Evolutionary conservation across 2,329 filamentous ascomycete species (phyloP), one percentile per base, ranked within the genome.

Genomic region (Hymenoscyphus repandus): DNA sequence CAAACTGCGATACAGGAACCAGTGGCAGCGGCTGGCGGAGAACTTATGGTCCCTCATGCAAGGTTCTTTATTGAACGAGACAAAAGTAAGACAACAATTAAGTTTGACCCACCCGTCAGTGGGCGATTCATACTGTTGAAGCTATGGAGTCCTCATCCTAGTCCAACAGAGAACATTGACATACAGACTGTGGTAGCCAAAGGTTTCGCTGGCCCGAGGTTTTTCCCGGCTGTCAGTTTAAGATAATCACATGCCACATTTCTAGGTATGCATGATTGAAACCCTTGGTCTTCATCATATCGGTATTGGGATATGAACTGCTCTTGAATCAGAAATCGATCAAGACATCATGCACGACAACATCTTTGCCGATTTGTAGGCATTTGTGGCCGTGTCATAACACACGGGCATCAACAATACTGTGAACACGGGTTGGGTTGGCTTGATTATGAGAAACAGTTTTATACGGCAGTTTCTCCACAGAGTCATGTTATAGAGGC

Each of bases 101-200:
- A 82, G 52, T 96, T 97, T 60, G 82, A 91, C 60, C 87, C 89
- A 50, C 85, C 87, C 0, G 79, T 93, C 53, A 89, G 88, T 10
- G 88, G 88, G 5, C 80, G 88, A 50, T 95, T 87, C 66, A 86
- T 97, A 47, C 70, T 96, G 38, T 74, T 97, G 56, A 96, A 96
- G 73, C 81, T 96, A 67, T 96, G 90, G 88, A 90, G 85, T 61
- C 86, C 87, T 1, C 80, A 81, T 52, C 78, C 82, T 22, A 81
- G 84, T 43, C 75, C 79, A 3, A 61, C 66, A 5, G 74, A 74
- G 52, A 95, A 95, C 62, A 95, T 96, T 57, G 90, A 96, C 64
- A 90, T 97, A 36, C 87, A 96, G 67, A 89, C 85, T 41, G 84
- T 96, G 20, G 79, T 90, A 51, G 87, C 85, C 1, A 85, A 87